Base-by-base conservation (phyloP, 345 rosid genomes). In the Jatropha curcas region DNA sequence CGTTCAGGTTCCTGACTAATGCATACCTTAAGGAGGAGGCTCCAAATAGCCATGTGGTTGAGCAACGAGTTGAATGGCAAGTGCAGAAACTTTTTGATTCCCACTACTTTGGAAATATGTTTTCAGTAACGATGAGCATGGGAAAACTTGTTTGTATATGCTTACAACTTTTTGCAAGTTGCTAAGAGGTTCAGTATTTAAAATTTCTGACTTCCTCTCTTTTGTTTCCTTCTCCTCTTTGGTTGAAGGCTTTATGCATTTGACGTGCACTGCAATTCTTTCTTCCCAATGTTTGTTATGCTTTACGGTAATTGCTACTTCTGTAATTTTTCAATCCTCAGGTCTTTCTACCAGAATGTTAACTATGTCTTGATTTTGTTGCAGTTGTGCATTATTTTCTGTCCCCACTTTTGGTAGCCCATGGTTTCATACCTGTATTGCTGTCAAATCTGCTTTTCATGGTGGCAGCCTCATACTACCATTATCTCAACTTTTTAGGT, bases 211-310 rank as follows among this genome's bases (percentile, higher is more conserved):
- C 66, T 65, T 12, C 10, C 31, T 34, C 60, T 80, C 12, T 41
- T 56, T 35, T 43, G n/a, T 57, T 65, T 52, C 19, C 17, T 66
- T 22, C 25, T 77, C 25, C 67, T 60, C 69, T 80, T 68, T 76
- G 71, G 51, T 67, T 87, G 65, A 79, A 96, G 99, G 99, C 78
- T 96, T 59, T 96, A 96, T 70, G 91, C 98, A 65, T 96, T 96
- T 83, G 99, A 96, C 69, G 99, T 96, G 84, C 96, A 96, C 90
- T 96, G 99, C 98, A 93, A 96, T 86, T 90, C 99, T 46, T 96
- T 96, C 94, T 93, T 96, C 85, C 99, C 99, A 34, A 75, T 96
- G 94, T 96, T 96, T 76, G 90, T 91, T 45, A 79, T 93, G 83
- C 98, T 93, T 67, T 90, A 91, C 27, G 98, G 99, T 93, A 88